phyloP scores from a whole-genome alignment of 129 eudicot genomes.

The Flaveria ramosissima region DNA sequence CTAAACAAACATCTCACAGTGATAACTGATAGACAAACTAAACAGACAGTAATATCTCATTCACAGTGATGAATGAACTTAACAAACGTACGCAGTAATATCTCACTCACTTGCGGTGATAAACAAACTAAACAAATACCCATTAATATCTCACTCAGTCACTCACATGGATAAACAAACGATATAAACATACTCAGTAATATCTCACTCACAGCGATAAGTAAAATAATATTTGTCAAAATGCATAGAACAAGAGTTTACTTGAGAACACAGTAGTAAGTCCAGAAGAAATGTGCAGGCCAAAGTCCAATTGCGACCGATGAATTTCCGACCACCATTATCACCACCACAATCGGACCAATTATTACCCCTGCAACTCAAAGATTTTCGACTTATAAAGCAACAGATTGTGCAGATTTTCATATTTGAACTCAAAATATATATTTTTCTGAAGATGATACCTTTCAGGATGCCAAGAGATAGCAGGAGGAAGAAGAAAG shows the following conservation, averaged over 20 bases:
- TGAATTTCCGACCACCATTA: slow-evolving; percentile 66
- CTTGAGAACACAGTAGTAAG: slow-evolving; percentile 81
- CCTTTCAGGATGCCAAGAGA: slow-evolving; percentile 73
- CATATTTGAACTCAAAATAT: neutral
- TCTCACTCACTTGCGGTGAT: too few relatives aligned
- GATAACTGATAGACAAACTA: too few relatives aligned
- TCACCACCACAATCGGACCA: slow-evolving; percentile 51
- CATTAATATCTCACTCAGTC: too few relatives aligned
- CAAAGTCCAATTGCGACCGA: slow-evolving; percentile 80
- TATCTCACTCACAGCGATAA: too few relatives aligned
- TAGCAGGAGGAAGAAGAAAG: slow-evolving; percentile 66
- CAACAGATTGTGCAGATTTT: neutral
- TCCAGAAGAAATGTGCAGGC: slow-evolving; percentile 93
- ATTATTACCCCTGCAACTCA: slow-evolving; percentile 54
- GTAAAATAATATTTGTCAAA: too few relatives aligned
- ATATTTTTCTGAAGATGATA: neutral
- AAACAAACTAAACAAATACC: too few relatives aligned
- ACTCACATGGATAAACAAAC: too few relatives aligned
- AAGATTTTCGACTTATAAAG: neutral
- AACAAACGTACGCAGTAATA: too few relatives aligned
- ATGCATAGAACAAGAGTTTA: slow-evolving; percentile 22
- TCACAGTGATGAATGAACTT: too few relatives aligned
- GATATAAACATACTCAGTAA: too few relatives aligned
- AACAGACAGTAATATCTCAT: too few relatives aligned
- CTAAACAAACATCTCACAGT: too few relatives aligned